Percentiles rank a stretch among this genome's conserved stretches.
These are phyloP conservation scores for Cyanodermella asteris DNA, from an alignment of 2,329 filamentous ascomycete genomes.

Conservation along the genomic window DNA sequence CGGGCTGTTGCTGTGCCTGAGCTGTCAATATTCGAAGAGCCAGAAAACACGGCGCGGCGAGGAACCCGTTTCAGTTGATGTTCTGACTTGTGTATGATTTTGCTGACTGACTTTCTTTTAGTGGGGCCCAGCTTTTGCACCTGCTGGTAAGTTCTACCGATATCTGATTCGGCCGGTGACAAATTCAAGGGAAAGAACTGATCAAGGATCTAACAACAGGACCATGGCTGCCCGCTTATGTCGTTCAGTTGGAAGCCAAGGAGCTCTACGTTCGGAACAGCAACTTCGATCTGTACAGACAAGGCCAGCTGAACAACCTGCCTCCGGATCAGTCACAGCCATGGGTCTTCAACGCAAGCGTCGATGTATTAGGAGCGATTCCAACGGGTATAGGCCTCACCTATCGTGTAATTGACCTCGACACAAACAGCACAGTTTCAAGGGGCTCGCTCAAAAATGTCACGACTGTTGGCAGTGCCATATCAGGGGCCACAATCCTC, in stretches of 20 bases:
- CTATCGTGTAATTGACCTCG: constrained; percentile 24
- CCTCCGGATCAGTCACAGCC: constrained; percentile 32
- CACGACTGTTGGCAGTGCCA: constrained; percentile 18
- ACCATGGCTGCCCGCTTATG: constrained; percentile 37
- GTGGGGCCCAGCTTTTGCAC: constrained; percentile 40
- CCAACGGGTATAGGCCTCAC: constrained; percentile 21
- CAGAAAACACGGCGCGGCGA: no score
- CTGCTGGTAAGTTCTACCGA: no score
- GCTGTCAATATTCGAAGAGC: no score
- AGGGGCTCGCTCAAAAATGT: constrained; percentile 20
- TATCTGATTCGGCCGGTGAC: no score
- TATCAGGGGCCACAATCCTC: constrained; percentile 28
- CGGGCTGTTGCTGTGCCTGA: no score
- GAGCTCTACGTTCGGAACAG: constrained; percentile 30
- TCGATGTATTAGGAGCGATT: constrained; percentile 32
- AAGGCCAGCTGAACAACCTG: constrained; percentile 35
- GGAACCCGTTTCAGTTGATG: no score
- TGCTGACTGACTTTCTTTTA: no score
- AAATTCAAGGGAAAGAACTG: no score
- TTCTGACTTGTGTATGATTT: no score
- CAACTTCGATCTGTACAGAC: constrained; percentile 35
- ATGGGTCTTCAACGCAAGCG: constrained; percentile 39
- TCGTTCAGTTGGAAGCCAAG: constrained; percentile 26
- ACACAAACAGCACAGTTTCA: constrained; percentile 18
- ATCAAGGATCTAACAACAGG: no score